Conservation (phyloP, 1,139 yeast species). For the Kodamaea sp. region DNA sequence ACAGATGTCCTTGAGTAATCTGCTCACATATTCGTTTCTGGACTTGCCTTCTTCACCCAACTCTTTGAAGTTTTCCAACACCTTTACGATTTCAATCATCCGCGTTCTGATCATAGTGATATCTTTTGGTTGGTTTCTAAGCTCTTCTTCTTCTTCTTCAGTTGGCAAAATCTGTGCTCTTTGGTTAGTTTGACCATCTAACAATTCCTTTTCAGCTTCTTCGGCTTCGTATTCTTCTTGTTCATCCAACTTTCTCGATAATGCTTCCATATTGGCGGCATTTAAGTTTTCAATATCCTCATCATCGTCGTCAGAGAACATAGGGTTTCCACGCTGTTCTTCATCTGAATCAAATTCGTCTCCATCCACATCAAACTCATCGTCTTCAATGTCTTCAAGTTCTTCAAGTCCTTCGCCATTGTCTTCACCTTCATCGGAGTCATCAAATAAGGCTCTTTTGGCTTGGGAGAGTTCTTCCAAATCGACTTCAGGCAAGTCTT, state of each 20-base stretch:
- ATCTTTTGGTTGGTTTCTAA: conserved; percentile 62
- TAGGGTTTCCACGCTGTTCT: conserved; percentile 61
- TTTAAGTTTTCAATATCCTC: conserved; percentile 78
- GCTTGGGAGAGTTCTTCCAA: conserved; percentile 63
- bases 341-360: conserved; percentile 56
- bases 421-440: conserved; percentile 62
- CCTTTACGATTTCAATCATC: conserved; percentile 93
- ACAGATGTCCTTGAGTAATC: conserved; percentile 81
- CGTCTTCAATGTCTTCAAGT: conserved; percentile 24
- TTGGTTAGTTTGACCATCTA: conserved; percentile 54
- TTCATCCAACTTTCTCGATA: conserved; percentile 67
- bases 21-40: conserved; percentile 75
- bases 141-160: conserved; percentile 55
- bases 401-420: conserved; percentile 31
- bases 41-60: conserved; percentile 85
- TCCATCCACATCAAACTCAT: conserved; percentile 47
- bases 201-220: conserved; percentile 75
- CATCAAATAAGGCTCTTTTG: conserved; percentile 77
- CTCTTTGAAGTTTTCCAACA: conserved; percentile 86
- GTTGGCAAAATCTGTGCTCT: conserved; percentile 70
- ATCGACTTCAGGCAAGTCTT: conserved; percentile 61
- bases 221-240: conserved; percentile 73
- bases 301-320: conserved; percentile 83
- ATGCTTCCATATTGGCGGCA: conserved; percentile 85
- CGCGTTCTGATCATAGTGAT: conserved; percentile 84